These are phyloP conservation scores for Neofusicoccum umdonicola DNA, from an alignment of 2,329 filamentous ascomycete genomes.

Conservation along the genomic window DNA sequence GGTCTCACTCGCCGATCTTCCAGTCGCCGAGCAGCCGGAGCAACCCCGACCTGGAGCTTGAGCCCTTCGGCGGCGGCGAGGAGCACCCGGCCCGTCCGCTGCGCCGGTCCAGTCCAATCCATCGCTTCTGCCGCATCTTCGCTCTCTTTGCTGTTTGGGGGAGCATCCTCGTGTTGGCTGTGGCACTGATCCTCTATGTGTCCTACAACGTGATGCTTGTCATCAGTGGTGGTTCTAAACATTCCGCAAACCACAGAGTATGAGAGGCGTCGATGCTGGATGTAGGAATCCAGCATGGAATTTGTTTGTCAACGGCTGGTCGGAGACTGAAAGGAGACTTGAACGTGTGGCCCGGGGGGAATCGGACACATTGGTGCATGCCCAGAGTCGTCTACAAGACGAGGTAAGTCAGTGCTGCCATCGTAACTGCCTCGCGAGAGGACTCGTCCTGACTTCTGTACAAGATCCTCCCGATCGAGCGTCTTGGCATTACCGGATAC, in stretches of 20 bases:
- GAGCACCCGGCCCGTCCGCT: neutral
- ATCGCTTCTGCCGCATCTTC: constrained; percentile 9
- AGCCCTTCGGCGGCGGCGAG: constrained; percentile 7
- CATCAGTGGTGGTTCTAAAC: neutral
- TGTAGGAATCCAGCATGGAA: neutral
- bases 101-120: neutral
- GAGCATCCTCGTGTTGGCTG: neutral
- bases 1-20: neutral
- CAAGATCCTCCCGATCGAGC: too few relatives aligned
- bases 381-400: too few relatives aligned
- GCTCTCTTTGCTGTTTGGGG: constrained; percentile 2
- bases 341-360: too few relatives aligned
- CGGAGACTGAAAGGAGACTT: too few relatives aligned
- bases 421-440: too few relatives aligned
- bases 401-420: too few relatives aligned
- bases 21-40: neutral
- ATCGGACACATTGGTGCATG: too few relatives aligned
- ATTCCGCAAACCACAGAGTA: neutral
- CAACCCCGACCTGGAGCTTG: neutral
- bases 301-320: too few relatives aligned
- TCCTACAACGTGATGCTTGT: neutral
- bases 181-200: neutral
- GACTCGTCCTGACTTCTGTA: too few relatives aligned
- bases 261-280: neutral
- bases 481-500: too few relatives aligned